A percentile compares a stretch with the other conserved stretches of the same genome.
Evolutionary conservation across 495 filamentous ascomycete genomes (phyloP).

Genomic region (Neurospora sp.): DNA sequence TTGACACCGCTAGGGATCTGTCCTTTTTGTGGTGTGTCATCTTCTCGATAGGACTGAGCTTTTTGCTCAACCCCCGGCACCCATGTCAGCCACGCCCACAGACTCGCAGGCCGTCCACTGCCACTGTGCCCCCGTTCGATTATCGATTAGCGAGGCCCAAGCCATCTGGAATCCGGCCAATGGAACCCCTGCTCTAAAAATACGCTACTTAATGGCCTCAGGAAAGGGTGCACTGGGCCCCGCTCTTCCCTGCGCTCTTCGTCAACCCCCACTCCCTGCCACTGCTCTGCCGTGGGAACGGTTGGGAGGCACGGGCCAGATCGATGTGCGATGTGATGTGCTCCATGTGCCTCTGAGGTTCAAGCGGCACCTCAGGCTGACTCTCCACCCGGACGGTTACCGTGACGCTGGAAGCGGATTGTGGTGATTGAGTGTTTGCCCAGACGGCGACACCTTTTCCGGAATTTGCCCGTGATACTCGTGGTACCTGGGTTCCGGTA

Average conservation of each 20-base stretch:
- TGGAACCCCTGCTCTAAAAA: conserved; percentile 5
- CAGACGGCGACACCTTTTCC: background rate
- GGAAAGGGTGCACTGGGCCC: background rate
- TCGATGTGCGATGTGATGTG: background rate
- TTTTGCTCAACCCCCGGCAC: background rate
- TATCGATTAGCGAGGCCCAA: conserved; percentile 17
- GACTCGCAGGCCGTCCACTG: conserved; percentile 10
- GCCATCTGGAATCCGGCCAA: background rate
- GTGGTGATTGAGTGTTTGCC: background rate
- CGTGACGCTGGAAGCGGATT: background rate
- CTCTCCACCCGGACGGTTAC: background rate
- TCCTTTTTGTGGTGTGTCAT: conserved; percentile 5
- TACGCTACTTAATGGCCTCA: background rate
- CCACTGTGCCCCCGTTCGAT: conserved; percentile 24
- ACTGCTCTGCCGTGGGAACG: conserved; percentile 10
- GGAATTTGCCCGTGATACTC: background rate
- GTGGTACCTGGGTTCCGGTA: background rate
- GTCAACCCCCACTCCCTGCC: background rate
- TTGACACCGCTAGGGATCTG: conserved; percentile 14
- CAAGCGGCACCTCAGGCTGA: background rate
- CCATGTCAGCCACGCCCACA: background rate
- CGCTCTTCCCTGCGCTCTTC: background rate
- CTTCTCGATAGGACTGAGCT: background rate
- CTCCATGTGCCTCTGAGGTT: background rate
- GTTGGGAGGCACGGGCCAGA: conserved; percentile 6